A percentile compares a stretch with the other conserved stretches of the same genome.
phyloP scores from a whole-genome alignment of 768 basidiomycete species.

The Austroboletus eburneus region DNA sequence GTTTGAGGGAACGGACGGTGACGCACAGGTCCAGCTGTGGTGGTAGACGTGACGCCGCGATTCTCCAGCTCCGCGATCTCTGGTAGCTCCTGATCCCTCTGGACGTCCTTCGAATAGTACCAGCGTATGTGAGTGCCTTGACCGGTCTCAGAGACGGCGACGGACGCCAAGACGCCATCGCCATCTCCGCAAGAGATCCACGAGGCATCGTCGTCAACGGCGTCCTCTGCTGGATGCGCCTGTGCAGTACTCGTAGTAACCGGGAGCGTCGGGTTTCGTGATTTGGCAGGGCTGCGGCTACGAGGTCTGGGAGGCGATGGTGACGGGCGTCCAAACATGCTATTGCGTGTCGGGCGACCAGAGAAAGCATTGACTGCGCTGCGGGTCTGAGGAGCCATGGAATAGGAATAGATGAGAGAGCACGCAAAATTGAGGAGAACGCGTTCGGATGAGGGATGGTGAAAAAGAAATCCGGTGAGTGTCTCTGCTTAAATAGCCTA shows the following conservation, averaged over 20 bases:
- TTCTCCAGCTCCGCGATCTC: conserved; percentile 2
- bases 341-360: conserved; percentile 23
- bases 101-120: conserved; percentile 12
- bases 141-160: conserved; percentile 20
- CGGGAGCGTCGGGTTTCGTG: neutral
- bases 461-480: no score
- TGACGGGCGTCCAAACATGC: conserved; percentile 15
- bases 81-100: conserved; percentile 6
- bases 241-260: neutral
- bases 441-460: neutral
- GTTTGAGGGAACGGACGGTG: conserved; percentile 13
- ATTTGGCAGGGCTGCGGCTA: neutral
- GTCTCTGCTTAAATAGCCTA: conserved; percentile 28
- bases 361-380: conserved; percentile 13
- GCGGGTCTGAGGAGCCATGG: conserved; percentile 29
- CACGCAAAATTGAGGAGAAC: neutral
- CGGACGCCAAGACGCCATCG: conserved; percentile 5
- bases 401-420: no score
- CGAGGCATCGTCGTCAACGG: neutral
- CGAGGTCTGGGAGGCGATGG: conserved; percentile 5
- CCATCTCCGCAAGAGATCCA: conserved; percentile 21
- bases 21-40: neutral
- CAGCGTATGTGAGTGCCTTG: conserved; percentile 19
- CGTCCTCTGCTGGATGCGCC: neutral
- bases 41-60: conserved; percentile 10